Base-by-base conservation (phyloP, 805 yeast genomes). In the Wickerhamiella sergipiensis region DNA sequence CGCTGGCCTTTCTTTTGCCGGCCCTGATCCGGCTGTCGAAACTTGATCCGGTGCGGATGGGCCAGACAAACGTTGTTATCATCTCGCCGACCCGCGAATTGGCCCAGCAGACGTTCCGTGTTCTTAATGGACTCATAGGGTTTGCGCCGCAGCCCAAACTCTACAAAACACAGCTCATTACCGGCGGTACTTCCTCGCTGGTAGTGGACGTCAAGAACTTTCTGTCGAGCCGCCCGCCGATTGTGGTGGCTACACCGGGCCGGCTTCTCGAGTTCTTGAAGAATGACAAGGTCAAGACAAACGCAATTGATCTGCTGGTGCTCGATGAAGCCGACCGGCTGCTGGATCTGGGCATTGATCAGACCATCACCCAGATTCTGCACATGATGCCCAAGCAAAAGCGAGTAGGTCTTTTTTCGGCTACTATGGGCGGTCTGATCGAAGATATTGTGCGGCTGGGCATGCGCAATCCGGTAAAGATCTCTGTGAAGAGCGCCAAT, bases 311-410 rank as follows among this genome's bases (percentile, higher is more conserved):
- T 57, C 75, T 84, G 39, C 73, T 85, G 12, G 80, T 92, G 4
- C 64, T 92, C 42, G 98, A 92, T 65, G 97, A 92, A 67, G 97
- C 97, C 6, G 98, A 92, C 61, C 78, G 87, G 57, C 71, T 90
- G 36, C 70, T 90, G 33, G 97, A 89, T 62, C 64, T 80, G 24
- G 83, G 88, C 40, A 87, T 88, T 62, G 77, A 76, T 24, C 71
- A 70, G 43, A 88, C 87, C 44, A 78, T 85, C 43, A 78, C 80
- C 43, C 70, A 74, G 29, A 85, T 90, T 26, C 69, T 90, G 40
- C 72, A 77, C 33, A 64, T 74, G 45, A 68, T 92, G 26, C 98
- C 98, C 0, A 83, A 85, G 57, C 98, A 90, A 67, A 79, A 95
- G 60, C 75, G 98, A 61, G 87, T 95, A 0, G 98, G 97, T 1